phyloP scores from a whole-genome alignment of 2,329 filamentous ascomycete genomes.

The Escovopsis sp. region DNA sequence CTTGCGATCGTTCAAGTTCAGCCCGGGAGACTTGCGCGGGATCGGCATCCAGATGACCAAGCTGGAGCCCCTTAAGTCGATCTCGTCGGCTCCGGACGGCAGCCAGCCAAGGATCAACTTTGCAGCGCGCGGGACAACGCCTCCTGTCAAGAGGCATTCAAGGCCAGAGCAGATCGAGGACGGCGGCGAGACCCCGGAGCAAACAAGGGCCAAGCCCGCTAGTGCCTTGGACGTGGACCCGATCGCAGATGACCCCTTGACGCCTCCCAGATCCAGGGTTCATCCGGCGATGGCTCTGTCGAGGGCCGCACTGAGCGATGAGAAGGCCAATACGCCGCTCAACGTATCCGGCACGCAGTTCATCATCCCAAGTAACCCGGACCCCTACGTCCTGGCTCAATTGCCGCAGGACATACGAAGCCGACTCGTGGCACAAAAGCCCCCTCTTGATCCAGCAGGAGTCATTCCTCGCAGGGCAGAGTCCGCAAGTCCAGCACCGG shows the following conservation, averaged over 20 bases:
- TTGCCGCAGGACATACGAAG: conserved; percentile 71
- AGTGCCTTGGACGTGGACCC: conserved; percentile 29
- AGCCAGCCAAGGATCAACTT: conserved; percentile 74
- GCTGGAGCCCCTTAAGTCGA: conserved; percentile 60
- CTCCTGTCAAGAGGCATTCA: conserved; percentile 24
- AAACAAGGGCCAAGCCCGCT: conserved; percentile 12
- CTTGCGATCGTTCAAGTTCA: conserved; percentile 66
- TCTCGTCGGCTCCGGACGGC: conserved; percentile 42
- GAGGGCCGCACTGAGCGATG: conserved; percentile 32
- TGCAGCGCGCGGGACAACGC: conserved; percentile 32
- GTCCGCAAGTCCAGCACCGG: conserved; percentile 25
- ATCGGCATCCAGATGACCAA: conserved; percentile 90
- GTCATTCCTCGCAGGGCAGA: conserved; percentile 17
- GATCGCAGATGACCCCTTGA: conserved; percentile 40
- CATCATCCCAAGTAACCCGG: conserved; percentile 69
- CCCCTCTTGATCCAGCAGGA: conserved; percentile 9
- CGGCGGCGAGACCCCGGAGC: conserved; percentile 18
- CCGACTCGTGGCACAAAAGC: conserved; percentile 50
- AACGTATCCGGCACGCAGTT: conserved; percentile 86
- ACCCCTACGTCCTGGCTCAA: conserved; percentile 68
- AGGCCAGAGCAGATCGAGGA: conserved; percentile 38
- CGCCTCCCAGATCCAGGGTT: conserved; percentile 34
- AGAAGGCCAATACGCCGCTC: conserved; percentile 49
- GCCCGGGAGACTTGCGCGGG: conserved; percentile 83
- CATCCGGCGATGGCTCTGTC: conserved; percentile 41